Percentiles rank a stretch among this genome's conserved stretches.
phyloP scores from a whole-genome alignment of 2,329 filamentous ascomycete genomes.

The Pezicula neosporulosa region DNA sequence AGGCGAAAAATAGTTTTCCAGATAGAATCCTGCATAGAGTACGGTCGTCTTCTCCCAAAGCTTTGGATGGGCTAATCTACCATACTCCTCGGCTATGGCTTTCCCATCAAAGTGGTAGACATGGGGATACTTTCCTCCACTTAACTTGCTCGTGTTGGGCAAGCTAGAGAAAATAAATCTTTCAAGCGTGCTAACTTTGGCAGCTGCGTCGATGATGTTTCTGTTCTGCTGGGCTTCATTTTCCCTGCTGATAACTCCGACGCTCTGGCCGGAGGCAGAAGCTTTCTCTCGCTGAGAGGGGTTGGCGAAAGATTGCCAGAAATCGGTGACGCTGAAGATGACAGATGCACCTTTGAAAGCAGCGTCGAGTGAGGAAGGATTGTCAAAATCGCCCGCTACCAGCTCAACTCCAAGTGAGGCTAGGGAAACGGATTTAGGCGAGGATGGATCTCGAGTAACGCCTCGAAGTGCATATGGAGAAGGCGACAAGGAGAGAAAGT shows the following conservation, averaged over 20 bases:
- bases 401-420: constrained; percentile 38
- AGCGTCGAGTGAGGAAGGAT: constrained; percentile 20
- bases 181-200: constrained; percentile 28
- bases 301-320: constrained; percentile 11
- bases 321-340: constrained; percentile 6
- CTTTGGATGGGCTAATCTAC: constrained; percentile 16
- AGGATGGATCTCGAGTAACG: constrained; percentile 40
- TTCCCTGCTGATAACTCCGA: constrained; percentile 7
- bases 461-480: constrained; percentile 40
- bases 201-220: constrained; percentile 32
- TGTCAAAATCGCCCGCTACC: constrained; percentile 30
- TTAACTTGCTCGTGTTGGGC: constrained; percentile 30
- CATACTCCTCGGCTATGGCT: constrained; percentile 29
- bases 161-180: constrained; percentile 38
- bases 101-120: constrained; percentile 40
- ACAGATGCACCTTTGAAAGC: constrained; percentile 6
- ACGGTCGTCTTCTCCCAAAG: constrained; percentile 28
- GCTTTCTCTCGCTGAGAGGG: not conserved
- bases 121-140: constrained; percentile 36
- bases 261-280: not conserved
- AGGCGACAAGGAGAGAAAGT: constrained; percentile 32
- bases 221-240: constrained; percentile 31
- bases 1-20: constrained; percentile 7
- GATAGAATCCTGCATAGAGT: constrained; percentile 27
- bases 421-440: constrained; percentile 35